Percentiles rank a stretch among this genome's conserved stretches.
These are phyloP conservation scores for Alternaria conjuncta DNA, from an alignment of 2,329 filamentous ascomycete species.

Conservation along the genomic window DNA sequence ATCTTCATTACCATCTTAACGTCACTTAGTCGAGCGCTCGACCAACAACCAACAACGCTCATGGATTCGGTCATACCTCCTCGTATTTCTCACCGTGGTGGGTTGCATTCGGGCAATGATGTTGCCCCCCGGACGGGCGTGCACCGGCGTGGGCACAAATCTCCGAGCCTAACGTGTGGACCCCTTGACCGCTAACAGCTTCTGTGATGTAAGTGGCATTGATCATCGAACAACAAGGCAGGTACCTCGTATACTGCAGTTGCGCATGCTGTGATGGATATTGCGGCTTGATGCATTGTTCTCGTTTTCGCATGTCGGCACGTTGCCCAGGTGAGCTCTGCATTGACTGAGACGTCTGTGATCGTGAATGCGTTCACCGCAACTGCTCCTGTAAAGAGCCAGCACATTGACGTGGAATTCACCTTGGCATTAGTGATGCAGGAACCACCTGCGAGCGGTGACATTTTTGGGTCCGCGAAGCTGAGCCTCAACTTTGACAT, in stretches of 20 bases:
- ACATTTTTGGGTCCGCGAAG: constrained; percentile 20
- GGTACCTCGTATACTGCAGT: neutral
- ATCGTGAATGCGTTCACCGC: neutral
- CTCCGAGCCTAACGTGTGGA: constrained; percentile 1
- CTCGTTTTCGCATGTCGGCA: neutral
- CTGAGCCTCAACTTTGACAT: neutral
- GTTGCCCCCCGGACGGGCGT: neutral
- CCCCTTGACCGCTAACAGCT: neutral
- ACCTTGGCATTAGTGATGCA: neutral
- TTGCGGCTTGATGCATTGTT: neutral
- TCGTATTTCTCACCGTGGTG: constrained; percentile 2
- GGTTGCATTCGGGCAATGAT: constrained; percentile 4
- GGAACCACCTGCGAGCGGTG: neutral
- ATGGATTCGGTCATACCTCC: constrained; percentile 2
- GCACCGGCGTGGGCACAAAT: constrained; percentile 4
- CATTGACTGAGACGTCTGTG: neutral
- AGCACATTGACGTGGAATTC: neutral
- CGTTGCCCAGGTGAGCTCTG: neutral
- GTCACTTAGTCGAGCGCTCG: constrained; percentile 8
- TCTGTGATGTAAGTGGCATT: neutral
- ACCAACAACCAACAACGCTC: constrained; percentile 2
- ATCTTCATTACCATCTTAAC: constrained; percentile 2
- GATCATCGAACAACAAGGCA: constrained; percentile 1
- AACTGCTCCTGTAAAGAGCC: neutral
- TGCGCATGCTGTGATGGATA: neutral